Evolutionary conservation across 352 stramenopile genomes (phyloP).

Genomic region (Pythium pyrilobum): DNA sequence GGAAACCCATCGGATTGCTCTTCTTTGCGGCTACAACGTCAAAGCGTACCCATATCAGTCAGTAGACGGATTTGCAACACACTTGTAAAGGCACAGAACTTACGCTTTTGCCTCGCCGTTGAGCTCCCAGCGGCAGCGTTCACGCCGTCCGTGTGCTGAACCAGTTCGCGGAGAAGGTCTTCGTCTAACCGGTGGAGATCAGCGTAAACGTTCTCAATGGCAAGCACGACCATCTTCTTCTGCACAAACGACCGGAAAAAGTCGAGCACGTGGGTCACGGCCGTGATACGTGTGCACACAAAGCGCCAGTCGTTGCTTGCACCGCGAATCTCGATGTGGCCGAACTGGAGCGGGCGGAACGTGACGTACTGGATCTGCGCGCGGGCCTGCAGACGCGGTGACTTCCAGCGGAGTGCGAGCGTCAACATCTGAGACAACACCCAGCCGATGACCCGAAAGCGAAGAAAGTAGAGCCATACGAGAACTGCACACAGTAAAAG

Average conservation of each 20-base stretch:
- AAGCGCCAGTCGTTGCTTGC: conserved; percentile 31
- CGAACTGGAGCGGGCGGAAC: conserved; percentile 35
- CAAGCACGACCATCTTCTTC: conserved; percentile 62
- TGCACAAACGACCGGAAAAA: conserved; percentile 75
- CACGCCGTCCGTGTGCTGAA: conserved; percentile 2
- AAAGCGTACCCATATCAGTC: background rate
- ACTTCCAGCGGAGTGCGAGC: conserved; percentile 24
- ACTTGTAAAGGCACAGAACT: no score
- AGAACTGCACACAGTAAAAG: conserved; percentile 33
- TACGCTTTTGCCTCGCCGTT: background rate
- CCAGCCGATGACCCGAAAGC: conserved; percentile 49
- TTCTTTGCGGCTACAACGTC: background rate
- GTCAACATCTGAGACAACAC: conserved; percentile 39
- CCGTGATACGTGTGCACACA: conserved; percentile 37
- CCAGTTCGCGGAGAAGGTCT: conserved; percentile 21
- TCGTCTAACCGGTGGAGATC: conserved; percentile 37
- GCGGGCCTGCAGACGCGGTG: conserved; percentile 12
- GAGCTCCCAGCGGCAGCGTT: background rate
- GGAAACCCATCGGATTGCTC: conserved; percentile 43
- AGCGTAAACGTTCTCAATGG: conserved; percentile 38
- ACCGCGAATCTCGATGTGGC: conserved; percentile 37
- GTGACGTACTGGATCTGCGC: conserved; percentile 43
- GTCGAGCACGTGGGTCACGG: conserved; percentile 44
- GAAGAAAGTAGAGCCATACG: conserved; percentile 44
- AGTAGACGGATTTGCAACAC: no score